Evolutionary conservation across 1,284 basidiomycete genomes (phyloP), one percentile per base, ranked within the genome.

Genomic region (Irpex sp.): DNA sequence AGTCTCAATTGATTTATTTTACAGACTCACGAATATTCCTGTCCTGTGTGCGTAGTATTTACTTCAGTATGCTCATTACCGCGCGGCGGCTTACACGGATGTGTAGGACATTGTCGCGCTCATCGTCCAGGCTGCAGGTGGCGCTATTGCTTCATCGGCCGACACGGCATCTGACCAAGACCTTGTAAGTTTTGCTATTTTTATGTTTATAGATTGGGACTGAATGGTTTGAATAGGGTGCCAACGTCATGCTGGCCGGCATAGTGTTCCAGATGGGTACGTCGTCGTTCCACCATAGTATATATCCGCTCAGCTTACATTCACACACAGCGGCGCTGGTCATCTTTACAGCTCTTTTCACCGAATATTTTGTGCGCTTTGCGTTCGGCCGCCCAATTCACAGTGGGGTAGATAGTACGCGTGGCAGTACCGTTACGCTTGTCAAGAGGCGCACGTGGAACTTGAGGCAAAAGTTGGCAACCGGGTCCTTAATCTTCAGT

Each of bases 41-140:
- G 43, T 61, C 66, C 13, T 62, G 60, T 26, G 66, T 68, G 26
- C 15, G 11, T 39, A 21, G 11, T 13, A 5, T 58, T 13, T 31
- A 19, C 8, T 21, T 4, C 19, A 33, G 6, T 58, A 13, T 43
- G 11, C 21, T 61, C 13, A 49, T 13, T n/a, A 9, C 6, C 21
- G 13, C 3, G 39, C 13, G 26, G 7, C 11, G 37, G 1, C 21
- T 8, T 66, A 83, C 26, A 26, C 26, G 26, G 26, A 26, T 26
- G 26, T 26, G 26, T 26, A 26, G 81, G 86, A 87, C 68, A 69
- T 83, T 21, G 67, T 84, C 36, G 78, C 83, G 8, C 75, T 88
- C 8, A 67, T 83, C 4, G 69, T 87, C n/a, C 86, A 88, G 73
- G 83, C 80, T 7, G 72, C 77, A 8, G 86, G 85, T 47, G 85